Percentiles rank a stretch among this genome's conserved stretches.
phyloP scores from a whole-genome alignment of 306 rosid species.

The Sindora glabra region DNA sequence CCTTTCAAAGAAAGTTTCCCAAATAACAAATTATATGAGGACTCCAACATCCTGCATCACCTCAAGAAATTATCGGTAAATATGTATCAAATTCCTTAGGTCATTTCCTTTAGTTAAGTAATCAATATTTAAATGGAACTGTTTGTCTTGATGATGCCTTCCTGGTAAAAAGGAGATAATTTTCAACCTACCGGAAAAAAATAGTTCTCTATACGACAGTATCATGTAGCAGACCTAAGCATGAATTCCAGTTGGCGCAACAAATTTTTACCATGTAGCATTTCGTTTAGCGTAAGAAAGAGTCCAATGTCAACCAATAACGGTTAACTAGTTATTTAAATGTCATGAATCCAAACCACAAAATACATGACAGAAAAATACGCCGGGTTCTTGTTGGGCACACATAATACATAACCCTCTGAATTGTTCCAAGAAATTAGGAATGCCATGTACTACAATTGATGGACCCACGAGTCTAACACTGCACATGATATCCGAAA shows the following conservation, averaged over 20 bases:
- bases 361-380: not conserved
- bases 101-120: not conserved
- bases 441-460: not conserved
- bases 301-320: not conserved
- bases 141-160: not conserved
- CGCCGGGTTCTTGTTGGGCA: not conserved
- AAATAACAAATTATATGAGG: conserved; percentile 72
- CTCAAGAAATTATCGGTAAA: not conserved
- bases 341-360: not conserved
- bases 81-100: not conserved
- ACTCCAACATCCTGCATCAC: conserved; percentile 75
- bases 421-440: too few relatives aligned
- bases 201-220: not conserved
- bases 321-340: not conserved
- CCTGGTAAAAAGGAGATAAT: not conserved
- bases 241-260: not conserved
- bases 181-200: not conserved
- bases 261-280: not conserved
- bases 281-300: not conserved
- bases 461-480: not conserved
- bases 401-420: too few relatives aligned
- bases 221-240: not conserved
- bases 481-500: not conserved
- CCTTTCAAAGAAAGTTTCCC: conserved; percentile 81
- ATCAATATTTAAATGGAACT: not conserved